A percentile compares a stretch with the other conserved stretches of the same genome.
Evolutionary conservation across 1,139 yeast species (phyloP).

Genomic region (Spencermartinsiella ligniputridi): DNA sequence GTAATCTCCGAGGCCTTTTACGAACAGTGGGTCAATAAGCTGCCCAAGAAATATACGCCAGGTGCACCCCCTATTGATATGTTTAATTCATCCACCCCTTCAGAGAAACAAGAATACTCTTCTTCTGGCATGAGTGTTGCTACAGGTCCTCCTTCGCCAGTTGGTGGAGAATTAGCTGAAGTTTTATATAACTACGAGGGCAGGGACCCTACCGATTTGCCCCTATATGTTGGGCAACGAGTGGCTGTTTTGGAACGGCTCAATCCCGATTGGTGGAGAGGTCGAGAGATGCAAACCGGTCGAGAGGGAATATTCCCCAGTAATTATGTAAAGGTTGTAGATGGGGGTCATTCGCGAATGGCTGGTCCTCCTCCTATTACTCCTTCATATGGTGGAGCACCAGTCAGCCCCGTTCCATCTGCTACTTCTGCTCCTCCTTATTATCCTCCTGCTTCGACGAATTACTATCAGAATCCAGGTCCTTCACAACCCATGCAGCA

Average conservation of each 20-base stretch:
- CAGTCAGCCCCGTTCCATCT: conserved; percentile 9
- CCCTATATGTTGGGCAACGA: conserved; percentile 60
- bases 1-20: conserved; percentile 61
- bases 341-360: conserved; percentile 7
- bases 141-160: conserved; percentile 19
- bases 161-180: conserved; percentile 45
- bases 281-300: conserved; percentile 48
- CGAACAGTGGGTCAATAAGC: conserved; percentile 45
- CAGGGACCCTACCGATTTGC: conserved; percentile 70
- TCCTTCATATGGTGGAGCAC: not conserved
- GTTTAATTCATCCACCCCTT: conserved; percentile 6
- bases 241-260: conserved; percentile 67
- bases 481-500: conserved; percentile 22
- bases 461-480: conserved; percentile 27
- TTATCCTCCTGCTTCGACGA: conserved; percentile 42
- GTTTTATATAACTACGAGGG: conserved; percentile 69
- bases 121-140: too few relatives aligned
- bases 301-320: conserved; percentile 83
- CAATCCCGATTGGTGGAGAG: conserved; percentile 91
- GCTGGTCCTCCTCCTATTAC: not conserved
- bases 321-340: conserved; percentile 45
- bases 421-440: conserved; percentile 23
- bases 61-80: conserved; percentile 47
- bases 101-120: conserved; percentile 7
- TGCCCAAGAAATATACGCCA: conserved; percentile 58